Evolutionary conservation across 139 green algal genomes (phyloP).

Genomic region (Chlorella sp.): DNA sequence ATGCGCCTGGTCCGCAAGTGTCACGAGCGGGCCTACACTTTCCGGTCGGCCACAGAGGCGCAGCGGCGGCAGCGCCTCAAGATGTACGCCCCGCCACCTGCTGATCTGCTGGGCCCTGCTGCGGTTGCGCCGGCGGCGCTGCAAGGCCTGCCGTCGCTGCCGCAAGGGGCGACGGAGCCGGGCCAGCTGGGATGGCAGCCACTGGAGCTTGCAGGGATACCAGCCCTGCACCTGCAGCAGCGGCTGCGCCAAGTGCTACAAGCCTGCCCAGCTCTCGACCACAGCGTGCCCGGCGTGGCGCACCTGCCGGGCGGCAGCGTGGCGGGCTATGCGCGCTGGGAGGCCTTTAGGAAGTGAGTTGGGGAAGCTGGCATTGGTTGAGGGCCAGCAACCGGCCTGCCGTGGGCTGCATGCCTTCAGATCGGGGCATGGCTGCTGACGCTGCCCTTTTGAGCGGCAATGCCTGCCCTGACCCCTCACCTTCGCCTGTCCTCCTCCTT

Average conservation of each 20-base stretch:
- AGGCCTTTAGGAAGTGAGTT: constrained; percentile 15
- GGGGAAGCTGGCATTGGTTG: too few species aligned
- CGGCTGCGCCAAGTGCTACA: not conserved
- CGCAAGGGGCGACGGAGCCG: not conserved
- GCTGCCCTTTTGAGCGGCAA: too few species aligned
- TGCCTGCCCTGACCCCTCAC: not conserved
- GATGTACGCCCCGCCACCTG: not conserved
- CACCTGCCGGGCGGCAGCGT: constrained; percentile 20
- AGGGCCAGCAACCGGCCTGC: too few species aligned
- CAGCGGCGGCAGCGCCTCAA: constrained; percentile 10
- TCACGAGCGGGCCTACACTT: constrained; percentile 23
- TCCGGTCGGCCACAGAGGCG: constrained; percentile 12
- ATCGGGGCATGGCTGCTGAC: too few species aligned
- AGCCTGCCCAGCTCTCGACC: constrained; percentile 16
- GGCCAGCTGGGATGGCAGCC: not conserved
- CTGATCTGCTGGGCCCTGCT: not conserved
- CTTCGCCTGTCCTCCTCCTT: too few species aligned
- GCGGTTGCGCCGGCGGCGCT: not conserved
- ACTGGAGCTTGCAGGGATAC: not conserved
- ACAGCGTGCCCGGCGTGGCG: constrained; percentile 19
- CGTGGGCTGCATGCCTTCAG: too few species aligned
- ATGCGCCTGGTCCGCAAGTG: constrained; percentile 29
- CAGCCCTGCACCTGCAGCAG: constrained; percentile 6
- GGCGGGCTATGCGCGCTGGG: constrained; percentile 23
- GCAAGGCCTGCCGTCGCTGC: not conserved